These are phyloP conservation scores for Starmera quercuum DNA, from an alignment of 805 yeast species.

Conservation along the genomic window DNA sequence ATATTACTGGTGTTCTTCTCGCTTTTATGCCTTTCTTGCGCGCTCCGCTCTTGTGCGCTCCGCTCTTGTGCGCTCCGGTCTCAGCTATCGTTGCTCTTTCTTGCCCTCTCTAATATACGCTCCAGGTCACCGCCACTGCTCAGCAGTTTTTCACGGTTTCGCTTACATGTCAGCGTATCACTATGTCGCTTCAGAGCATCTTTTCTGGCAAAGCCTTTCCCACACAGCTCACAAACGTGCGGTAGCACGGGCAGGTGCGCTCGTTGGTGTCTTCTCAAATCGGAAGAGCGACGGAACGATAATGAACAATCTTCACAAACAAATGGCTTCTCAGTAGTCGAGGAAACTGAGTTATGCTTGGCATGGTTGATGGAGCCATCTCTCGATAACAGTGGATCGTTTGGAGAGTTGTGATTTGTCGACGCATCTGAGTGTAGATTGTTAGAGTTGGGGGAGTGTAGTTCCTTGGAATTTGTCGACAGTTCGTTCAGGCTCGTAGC, in stretches of 20 bases:
- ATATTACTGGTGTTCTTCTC: background rate
- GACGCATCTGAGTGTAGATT: background rate
- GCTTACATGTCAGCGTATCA: conserved; percentile 66
- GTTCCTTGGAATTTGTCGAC: background rate
- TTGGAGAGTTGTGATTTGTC: background rate
- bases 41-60: background rate
- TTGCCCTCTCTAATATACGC: conserved; percentile 21
- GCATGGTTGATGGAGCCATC: conserved; percentile 5
- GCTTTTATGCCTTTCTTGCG: too few species aligned
- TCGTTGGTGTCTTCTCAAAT: conserved; percentile 67
- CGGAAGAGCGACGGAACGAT: conserved; percentile 61
- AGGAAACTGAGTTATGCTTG: too few species aligned
- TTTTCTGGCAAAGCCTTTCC: conserved; percentile 77
- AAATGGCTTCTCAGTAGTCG: conserved; percentile 31
- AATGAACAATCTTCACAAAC: conserved; percentile 54
- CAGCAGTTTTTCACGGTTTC: conserved; percentile 54
- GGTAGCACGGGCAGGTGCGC: conserved; percentile 69
- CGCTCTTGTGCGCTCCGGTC: background rate
- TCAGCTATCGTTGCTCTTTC: background rate
- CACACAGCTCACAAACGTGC: conserved; percentile 67
- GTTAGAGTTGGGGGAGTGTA: too few species aligned
- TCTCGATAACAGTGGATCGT: too few species aligned
- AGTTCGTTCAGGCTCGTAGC: background rate
- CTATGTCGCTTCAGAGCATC: conserved; percentile 75
- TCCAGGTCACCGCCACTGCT: conserved; percentile 29